Conservation (phyloP, 768 basidiomycete genomes). For the Cystobasidiopsis lactophilus region DNA sequence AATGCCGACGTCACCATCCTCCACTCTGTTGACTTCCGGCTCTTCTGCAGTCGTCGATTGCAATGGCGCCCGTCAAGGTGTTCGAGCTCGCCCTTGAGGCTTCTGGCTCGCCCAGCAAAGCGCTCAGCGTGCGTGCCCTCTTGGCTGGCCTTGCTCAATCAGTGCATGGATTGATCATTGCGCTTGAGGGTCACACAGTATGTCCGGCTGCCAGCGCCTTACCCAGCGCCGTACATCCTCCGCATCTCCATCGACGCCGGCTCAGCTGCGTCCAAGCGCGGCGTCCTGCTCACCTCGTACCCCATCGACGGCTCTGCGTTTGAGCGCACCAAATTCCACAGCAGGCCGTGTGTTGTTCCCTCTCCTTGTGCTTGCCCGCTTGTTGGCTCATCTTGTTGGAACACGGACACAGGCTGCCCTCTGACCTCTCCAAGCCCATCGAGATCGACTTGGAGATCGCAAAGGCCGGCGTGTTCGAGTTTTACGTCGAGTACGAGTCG, state of each 20-base stretch:
- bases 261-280: constrained; percentile 69
- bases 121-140: constrained; percentile 47
- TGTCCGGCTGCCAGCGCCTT: constrained; percentile 80
- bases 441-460: constrained; percentile 89
- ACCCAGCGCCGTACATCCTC: constrained; percentile 50
- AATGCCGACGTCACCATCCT: no score
- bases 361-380: background rate
- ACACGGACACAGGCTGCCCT: constrained; percentile 43
- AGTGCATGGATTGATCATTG: background rate
- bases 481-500: background rate
- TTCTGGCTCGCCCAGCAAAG: constrained; percentile 74
- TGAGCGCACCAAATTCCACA: constrained; percentile 45
- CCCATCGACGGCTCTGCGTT: constrained; percentile 81
- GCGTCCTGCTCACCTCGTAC: constrained; percentile 87
- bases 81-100: constrained; percentile 68
- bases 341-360: constrained; percentile 42
- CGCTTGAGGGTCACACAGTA: constrained; percentile 58
- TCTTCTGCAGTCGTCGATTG: no score
- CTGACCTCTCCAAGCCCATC: constrained; percentile 70
- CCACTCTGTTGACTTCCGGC: no score
- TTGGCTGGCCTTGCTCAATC: no score
- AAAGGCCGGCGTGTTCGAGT: constrained; percentile 76
- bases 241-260: constrained; percentile 81
- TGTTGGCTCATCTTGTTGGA: constrained; percentile 16
- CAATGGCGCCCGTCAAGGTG: no score